Evolutionary conservation across 306 rosid genomes (phyloP).

Genomic region (Adenanthera pavonina): DNA sequence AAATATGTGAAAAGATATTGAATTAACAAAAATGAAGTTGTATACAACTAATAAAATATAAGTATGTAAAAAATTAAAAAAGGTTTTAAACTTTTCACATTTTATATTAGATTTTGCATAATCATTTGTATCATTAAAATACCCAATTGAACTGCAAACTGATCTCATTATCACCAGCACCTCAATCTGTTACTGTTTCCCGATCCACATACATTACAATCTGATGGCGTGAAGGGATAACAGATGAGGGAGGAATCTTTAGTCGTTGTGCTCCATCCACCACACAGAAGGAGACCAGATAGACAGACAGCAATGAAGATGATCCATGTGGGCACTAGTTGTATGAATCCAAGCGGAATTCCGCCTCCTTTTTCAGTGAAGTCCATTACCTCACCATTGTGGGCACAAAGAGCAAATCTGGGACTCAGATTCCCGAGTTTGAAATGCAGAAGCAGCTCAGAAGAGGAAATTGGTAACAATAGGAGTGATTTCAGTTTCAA

Average conservation of each 20-base stretch:
- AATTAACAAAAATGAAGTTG: too few species aligned
- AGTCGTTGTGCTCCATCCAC: not conserved
- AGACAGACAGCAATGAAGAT: not conserved
- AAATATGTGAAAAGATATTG: too few species aligned
- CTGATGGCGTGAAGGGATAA: not conserved
- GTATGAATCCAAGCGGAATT: constrained; percentile 35
- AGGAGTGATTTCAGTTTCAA: constrained; percentile 48
- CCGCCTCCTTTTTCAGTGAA: constrained; percentile 43
- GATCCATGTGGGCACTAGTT: not conserved
- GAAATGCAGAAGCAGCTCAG: constrained; percentile 44
- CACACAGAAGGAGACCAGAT: too few species aligned
- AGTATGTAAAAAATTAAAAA: too few species aligned
- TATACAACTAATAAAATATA: too few species aligned
- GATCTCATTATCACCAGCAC: not conserved
- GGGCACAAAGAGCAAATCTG: constrained; percentile 29
- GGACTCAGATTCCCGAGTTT: constrained; percentile 28
- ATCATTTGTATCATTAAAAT: not conserved
- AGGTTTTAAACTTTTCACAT: too few species aligned
- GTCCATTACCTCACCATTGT: constrained; percentile 10
- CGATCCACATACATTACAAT: not conserved
- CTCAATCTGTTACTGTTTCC: not conserved
- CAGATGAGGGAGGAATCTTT: not conserved
- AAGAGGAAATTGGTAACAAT: constrained; percentile 28
- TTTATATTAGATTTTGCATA: too few species aligned
- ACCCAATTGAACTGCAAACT: not conserved